Base-by-base conservation (phyloP, 106 monocot species). In the Posidonia australis region DNA sequence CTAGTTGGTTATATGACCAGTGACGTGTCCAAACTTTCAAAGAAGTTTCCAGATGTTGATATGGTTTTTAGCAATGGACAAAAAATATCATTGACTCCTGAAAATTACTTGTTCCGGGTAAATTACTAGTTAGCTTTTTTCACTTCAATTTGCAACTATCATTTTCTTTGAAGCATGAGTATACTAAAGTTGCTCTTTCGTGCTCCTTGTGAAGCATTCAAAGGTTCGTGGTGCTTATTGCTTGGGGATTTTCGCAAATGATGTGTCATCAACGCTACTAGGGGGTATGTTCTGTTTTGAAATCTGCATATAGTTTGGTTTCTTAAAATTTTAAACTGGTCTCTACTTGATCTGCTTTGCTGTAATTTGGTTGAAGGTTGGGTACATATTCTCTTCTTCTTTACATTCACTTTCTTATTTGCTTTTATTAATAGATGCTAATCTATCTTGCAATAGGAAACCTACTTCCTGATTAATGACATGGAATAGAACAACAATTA, bases 101-200 rank as follows among this genome's bases (percentile, higher is more conserved):
- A 96, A 82, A 96, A 96, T 44, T 96, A 96, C 74, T 74, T 96
- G 61, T 96, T 90, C 67, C 79, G 78, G 90, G 93, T 94, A 84
- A 68, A 67, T 60, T 66, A 17, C 1, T 48, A 32, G 45, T 55
- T 12, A 19, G 17, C 18, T 5, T 67, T 58, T 18, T 17, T 31
- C 17, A 29, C 29, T 7, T 31, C 31, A 61, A 10, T 21, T 42
- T n/a, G 28, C 20, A 61, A 43, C 18, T 21, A 43, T 11, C 19
- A 58, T 44, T 45, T 22, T 60, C 58, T 60, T 16, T 60, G 13
- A 60, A 16, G 13, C 43, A 25, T 17, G 17, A 11, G 57, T 47
- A 51, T 57, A 41, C 22, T 62, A 36, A 62, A 22, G 24, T 52
- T 60, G 29, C 74, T 72, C n/a, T n/a, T n/a, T 67, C 13, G 16